Base-by-base conservation (phyloP, 2,329 filamentous ascomycete species). In the Chrysoporthe austroafricana region DNA sequence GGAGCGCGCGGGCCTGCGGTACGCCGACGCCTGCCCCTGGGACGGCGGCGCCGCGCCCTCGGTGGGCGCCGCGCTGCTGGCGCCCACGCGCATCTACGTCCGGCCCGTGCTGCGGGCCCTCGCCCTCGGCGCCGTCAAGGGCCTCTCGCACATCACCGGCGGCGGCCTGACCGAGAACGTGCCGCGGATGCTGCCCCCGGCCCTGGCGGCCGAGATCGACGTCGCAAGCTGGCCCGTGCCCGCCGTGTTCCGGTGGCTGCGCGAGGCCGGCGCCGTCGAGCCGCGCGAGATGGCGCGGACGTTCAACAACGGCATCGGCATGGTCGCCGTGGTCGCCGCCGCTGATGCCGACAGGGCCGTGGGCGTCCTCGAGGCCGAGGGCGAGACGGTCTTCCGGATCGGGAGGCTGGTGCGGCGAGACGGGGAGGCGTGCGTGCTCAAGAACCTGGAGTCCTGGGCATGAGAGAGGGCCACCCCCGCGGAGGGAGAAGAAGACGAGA, bases 61-160 rank as follows among this genome's bases (percentile, higher is more conserved):
- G 11, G 82, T 97, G 34, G 96, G 96, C 70, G 85, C 89, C 63
- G 91, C 89, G 72, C 87, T 99, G 46, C 86, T 99, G 68, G 94
- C 91, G 2, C 96, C 96, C 0, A 99, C 96, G 1, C 88, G 91
- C 72, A 97, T 99, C 77, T 99, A 99, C 80, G 96, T 98, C 74
- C 91, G 91, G 77, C 85, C 91, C 44, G 81, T 97, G 32, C 86
- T 98, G 11, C 85, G 88, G 61, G 86, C 91, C 32, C 77, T 83
- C 5, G 80, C 86, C 60, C 83, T 85, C 71, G 81, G 84, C 11
- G 82, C 93, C 52, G 84, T 98, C 78, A 97, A 97, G 82, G 96
- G 96, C 64, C 91, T 98, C 78, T 92, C 96, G 13, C 96, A 99
- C 81, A 98, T 99, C 81, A 99, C 96, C 0, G 96, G 96, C 62